A percentile compares a stretch with the other conserved stretches of the same genome.
phyloP scores from a whole-genome alignment of 371 early-diverging fungal genomes.

The Fennellomyces sp. region DNA sequence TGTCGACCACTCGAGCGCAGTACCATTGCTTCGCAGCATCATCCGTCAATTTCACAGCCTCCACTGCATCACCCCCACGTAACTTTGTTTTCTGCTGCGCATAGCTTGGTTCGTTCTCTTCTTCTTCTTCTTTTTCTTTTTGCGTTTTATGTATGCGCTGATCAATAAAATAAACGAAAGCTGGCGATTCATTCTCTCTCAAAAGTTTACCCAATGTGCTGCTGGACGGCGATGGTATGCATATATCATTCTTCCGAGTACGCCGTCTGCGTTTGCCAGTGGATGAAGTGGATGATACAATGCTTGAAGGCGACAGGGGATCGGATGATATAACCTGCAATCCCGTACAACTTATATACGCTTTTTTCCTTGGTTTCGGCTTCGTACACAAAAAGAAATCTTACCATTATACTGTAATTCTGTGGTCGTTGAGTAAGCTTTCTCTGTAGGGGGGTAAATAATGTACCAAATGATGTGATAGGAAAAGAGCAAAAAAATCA shows the following conservation, averaged over 20 bases:
- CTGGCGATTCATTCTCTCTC: not conserved
- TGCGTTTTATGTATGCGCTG: no score
- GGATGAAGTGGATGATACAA: not conserved
- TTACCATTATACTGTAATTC: no score
- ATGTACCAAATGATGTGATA: not conserved
- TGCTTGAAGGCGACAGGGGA: conserved; percentile 1
- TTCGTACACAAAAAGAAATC: no score
- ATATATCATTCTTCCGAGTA: not conserved
- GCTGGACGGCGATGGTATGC: conserved; percentile 2
- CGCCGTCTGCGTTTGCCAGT: not conserved
- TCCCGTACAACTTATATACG: not conserved
- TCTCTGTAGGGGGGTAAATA: not conserved
- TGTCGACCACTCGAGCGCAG: conserved; percentile 38
- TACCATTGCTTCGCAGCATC: conserved; percentile 27
- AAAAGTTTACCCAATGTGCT: not conserved
- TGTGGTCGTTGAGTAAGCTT: no score
- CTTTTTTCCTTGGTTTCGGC: not conserved
- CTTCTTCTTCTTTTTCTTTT: not conserved
- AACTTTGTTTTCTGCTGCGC: not conserved
- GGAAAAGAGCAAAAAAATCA: not conserved
- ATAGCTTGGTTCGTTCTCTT: not conserved
- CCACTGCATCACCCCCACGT: conserved; percentile 35
- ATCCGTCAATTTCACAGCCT: conserved; percentile 36
- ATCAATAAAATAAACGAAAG: no score
- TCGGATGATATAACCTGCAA: conserved; percentile 1